These are phyloP conservation scores for Sclerotinia subarctica DNA, from an alignment of 2,329 filamentous ascomycete genomes.

Conservation along the genomic window DNA sequence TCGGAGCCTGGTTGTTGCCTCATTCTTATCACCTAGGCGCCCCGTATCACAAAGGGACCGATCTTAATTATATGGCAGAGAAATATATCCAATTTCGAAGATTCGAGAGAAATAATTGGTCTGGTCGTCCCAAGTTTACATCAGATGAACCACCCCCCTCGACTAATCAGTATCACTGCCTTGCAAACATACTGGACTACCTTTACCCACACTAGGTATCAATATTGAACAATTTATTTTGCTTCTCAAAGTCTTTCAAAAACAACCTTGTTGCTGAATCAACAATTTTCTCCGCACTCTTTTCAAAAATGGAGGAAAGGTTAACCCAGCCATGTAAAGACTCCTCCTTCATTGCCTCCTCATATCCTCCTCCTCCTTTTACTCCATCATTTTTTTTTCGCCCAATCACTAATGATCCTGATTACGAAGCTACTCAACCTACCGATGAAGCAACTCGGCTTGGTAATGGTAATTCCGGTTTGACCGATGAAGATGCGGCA, in stretches of 20 bases:
- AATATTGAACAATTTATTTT: slow-evolving; percentile 10
- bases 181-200: slow-evolving; percentile 13
- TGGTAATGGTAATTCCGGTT: slow-evolving; percentile 76
- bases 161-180: slow-evolving; percentile 20
- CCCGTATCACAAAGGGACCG: neutral
- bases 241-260: slow-evolving; percentile 19
- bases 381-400: neutral
- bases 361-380: slow-evolving; percentile 7
- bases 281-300: slow-evolving; percentile 19
- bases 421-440: slow-evolving; percentile 65
- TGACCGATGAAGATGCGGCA: slow-evolving; percentile 76
- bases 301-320: slow-evolving; percentile 34
- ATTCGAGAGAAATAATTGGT: neutral
- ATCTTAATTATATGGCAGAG: neutral
- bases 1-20: slow-evolving; percentile 1
- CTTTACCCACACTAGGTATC: slow-evolving; percentile 16
- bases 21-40: neutral
- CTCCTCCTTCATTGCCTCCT: slow-evolving; percentile 9
- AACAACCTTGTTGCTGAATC: slow-evolving; percentile 19
- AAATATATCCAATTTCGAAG: neutral
- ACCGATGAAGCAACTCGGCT: slow-evolving; percentile 76
- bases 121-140: neutral
- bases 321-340: slow-evolving; percentile 36
- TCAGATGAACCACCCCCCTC: neutral
- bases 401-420: slow-evolving; percentile 26